Conservation (phyloP, 148 eudicot genomes). For the Chenopodium berlandieri region DNA sequence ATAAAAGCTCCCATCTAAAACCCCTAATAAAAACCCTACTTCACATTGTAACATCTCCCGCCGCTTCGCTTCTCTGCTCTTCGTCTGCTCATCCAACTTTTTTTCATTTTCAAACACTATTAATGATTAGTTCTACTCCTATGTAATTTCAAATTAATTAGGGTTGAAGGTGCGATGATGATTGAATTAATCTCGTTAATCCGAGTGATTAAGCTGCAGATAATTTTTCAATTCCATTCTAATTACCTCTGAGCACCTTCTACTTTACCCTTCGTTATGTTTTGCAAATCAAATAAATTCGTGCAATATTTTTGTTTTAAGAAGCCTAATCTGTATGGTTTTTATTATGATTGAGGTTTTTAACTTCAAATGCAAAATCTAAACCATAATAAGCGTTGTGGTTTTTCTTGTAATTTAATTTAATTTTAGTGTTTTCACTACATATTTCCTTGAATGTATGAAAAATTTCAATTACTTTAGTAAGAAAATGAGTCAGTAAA, state of each 20-base stretch:
- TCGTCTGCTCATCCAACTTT: background rate
- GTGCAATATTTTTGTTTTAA: no score
- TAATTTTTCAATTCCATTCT: slow-evolving; percentile 42
- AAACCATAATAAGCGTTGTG: no score
- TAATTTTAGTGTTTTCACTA: no score
- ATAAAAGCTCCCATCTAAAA: no score
- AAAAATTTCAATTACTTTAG: no score
- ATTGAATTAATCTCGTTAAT: slow-evolving; percentile 37
- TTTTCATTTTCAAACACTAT: background rate
- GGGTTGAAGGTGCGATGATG: slow-evolving; percentile 26
- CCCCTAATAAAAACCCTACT: background rate
- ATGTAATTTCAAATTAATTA: background rate
- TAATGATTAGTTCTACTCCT: background rate
- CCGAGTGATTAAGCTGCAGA: slow-evolving; percentile 43
- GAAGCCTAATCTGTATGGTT: no score
- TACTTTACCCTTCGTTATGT: background rate
- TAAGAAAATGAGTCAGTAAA: no score
- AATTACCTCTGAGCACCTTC: slow-evolving; percentile 48
- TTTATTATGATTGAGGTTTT: no score
- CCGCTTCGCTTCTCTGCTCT: background rate
- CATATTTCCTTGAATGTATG: no score
- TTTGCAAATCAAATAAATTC: no score
- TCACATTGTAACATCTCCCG: background rate
- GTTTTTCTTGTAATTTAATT: no score
- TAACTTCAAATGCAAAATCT: no score